Conservation (phyloP, 371 early-diverging fungal species). For the Batkoa obscura region DNA sequence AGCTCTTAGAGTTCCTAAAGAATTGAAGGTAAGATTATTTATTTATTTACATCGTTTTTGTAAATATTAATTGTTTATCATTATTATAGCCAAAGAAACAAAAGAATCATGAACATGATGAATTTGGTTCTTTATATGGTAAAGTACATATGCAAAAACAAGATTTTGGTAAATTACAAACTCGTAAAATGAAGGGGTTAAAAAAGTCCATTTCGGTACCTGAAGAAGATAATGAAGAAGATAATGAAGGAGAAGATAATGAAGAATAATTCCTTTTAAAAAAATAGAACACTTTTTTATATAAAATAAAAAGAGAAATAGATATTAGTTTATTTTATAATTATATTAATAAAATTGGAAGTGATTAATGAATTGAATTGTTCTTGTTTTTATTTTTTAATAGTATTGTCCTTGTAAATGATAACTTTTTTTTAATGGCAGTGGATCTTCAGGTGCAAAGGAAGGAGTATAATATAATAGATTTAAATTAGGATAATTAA, state of each 20-base stretch:
- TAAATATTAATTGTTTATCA: slow-evolving; percentile 1
- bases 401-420: too few relatives aligned
- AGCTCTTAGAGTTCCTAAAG: slow-evolving; percentile 65
- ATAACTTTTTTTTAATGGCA: too few relatives aligned
- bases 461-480: too few relatives aligned
- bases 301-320: too few relatives aligned
- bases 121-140: slow-evolving; percentile 79
- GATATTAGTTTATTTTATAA: too few relatives aligned
- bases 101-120: slow-evolving; percentile 81
- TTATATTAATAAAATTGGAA: too few relatives aligned
- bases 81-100: slow-evolving; percentile 48
- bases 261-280: background rate
- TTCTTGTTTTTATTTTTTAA: too few relatives aligned
- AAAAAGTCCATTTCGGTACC: slow-evolving; percentile 20
- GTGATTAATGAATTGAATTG: too few relatives aligned
- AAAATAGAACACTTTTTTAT: too few relatives aligned
- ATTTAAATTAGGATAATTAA: too few relatives aligned
- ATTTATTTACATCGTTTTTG: background rate
- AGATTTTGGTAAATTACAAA: slow-evolving; percentile 78
- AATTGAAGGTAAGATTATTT: slow-evolving; percentile 37
- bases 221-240: slow-evolving; percentile 24
- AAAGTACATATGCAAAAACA: slow-evolving; percentile 84
- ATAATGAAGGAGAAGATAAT: background rate
- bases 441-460: too few relatives aligned
- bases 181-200: slow-evolving; percentile 95